phyloP scores from a whole-genome alignment of 768 basidiomycete genomes.

The Lactarius deliciosus region DNA sequence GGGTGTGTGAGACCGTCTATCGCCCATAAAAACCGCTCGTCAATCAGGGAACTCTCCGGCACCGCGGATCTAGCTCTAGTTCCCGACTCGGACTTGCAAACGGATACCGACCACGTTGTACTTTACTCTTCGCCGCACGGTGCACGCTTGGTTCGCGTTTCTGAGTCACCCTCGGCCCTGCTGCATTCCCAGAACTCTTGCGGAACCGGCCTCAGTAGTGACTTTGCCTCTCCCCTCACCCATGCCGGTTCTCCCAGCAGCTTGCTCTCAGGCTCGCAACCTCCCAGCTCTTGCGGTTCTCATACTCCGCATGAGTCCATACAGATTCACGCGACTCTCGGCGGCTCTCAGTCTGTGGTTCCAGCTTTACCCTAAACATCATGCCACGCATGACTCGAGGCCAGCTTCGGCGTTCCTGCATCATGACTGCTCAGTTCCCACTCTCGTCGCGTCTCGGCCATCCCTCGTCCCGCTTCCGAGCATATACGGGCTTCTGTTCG shows the following conservation, averaged over 20 bases:
- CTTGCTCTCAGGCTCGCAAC: background rate
- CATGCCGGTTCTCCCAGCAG: background rate
- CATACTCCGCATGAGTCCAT: background rate
- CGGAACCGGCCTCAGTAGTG: background rate
- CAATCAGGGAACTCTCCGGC: background rate
- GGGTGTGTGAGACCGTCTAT: background rate
- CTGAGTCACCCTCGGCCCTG: background rate
- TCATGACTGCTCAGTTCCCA: background rate
- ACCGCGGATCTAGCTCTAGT: background rate
- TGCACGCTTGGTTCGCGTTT: background rate
- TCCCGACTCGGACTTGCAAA: background rate
- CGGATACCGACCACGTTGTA: background rate
- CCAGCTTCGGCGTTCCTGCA: background rate
- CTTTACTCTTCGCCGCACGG: constrained; percentile 3
- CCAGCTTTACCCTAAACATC: background rate
- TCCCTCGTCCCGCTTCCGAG: constrained; percentile 13
- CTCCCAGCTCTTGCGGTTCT: background rate
- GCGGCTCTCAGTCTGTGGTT: background rate
- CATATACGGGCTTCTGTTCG: constrained; percentile 26
- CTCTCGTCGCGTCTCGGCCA: background rate
- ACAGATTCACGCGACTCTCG: background rate
- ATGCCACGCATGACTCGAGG: background rate
- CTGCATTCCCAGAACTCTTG: background rate
- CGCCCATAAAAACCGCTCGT: background rate
- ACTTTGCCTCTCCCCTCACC: background rate